Base-by-base conservation (phyloP, 352 stramenopile species). In the Pythium vanterpoolii region DNA sequence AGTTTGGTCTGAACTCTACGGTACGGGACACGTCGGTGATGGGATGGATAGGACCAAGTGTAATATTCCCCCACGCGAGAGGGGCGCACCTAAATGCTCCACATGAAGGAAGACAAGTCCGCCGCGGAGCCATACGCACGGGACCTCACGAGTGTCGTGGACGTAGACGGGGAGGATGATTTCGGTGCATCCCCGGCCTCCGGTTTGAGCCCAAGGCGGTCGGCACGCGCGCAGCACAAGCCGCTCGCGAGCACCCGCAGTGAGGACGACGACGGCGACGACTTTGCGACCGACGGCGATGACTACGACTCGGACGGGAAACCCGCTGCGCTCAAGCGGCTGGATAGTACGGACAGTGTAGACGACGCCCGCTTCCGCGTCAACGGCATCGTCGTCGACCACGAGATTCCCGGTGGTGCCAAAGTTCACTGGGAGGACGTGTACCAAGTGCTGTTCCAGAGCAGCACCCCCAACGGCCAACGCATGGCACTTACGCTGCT, bases 381-480 rank as follows among this genome's bases (percentile, higher is more conserved):
- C 30, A 90, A 89, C 34, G 83, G 76, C 30, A 89, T 92, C 36
- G 70, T 87, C 2, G 76, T 92, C 11, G 83, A 90, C 59, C 69
- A 72, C 26, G 83, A 92, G 54, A 76, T 92, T 36, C 77, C 72
- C 34, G 79, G 83, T n/a, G 83, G 70, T 34, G 72, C 76, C 11
- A 85, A 86, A 47, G 48, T 70, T 11, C 72, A 81, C 44, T 91
- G 82, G 82, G 76, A 86, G 54, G 65, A 76, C 21, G 73, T 86
- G 52, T 91, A 91, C 62, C 71, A 89, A 62, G 66, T 89, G 10
- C 64, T 91, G 43, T 91, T 89, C 63, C 63, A 86, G 60, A 89
- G 74, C 56, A 87, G 74, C 47, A 91, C 79, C 6, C 82, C 82
- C 0, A 76, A 77, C 42, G 82, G 82, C 13, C 82, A 91, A 62